Conservation (phyloP, 805 yeast species). For the Pichia insulana region DNA sequence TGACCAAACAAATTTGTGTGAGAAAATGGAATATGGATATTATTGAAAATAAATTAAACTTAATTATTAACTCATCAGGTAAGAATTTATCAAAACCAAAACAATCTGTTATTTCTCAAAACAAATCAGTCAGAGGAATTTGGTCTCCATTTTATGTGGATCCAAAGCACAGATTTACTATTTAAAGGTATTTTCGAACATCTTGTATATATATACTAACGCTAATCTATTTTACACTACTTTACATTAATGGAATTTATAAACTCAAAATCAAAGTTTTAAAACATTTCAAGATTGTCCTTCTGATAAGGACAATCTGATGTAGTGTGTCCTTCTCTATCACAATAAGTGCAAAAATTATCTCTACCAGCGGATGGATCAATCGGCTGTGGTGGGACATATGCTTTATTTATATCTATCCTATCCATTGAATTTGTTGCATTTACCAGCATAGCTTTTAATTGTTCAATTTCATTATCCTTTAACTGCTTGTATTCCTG, state of each 20-base stretch:
- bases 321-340: constrained; percentile 80
- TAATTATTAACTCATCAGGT: constrained; percentile 66
- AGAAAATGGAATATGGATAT: constrained; percentile 58
- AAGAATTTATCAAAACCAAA: constrained; percentile 49
- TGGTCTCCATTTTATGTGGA: constrained; percentile 94
- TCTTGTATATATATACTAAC: constrained; percentile 1
- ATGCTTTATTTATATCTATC: constrained; percentile 24
- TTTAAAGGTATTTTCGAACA: background rate
- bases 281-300: constrained; percentile 31
- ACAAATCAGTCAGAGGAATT: constrained; percentile 84
- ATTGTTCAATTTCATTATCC: background rate
- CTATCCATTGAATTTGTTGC: background rate
- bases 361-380: constrained; percentile 71
- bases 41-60: constrained; percentile 55
- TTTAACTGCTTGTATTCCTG: background rate
- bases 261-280: constrained; percentile 8
- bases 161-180: constrained; percentile 33
- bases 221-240: background rate
- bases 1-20: constrained; percentile 48
- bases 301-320: constrained; percentile 81
- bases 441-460: constrained; percentile 1
- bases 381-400: constrained; percentile 35
- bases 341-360: constrained; percentile 92
- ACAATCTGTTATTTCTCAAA: constrained; percentile 72
- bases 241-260: constrained; percentile 2